phyloP scores from a whole-genome alignment of 257 asterid species.

The Penstemon barbatus region DNA sequence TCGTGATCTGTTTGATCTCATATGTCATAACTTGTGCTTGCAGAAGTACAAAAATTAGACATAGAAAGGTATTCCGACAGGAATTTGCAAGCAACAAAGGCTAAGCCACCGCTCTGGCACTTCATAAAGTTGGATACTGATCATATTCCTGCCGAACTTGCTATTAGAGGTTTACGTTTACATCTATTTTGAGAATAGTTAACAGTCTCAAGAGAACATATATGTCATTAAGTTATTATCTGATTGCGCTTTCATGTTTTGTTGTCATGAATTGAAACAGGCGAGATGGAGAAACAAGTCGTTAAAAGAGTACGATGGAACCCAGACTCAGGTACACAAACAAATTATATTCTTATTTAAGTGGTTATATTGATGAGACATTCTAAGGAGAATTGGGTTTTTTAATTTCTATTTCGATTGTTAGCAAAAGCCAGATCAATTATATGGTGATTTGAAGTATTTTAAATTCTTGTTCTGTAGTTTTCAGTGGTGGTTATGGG shows the following conservation, averaged over 20 bases:
- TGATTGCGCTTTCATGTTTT: background rate
- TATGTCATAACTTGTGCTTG: conserved; percentile 18
- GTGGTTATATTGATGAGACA: too few relatives aligned
- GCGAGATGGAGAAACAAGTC: conserved; percentile 37
- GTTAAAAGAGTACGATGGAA: conserved; percentile 57
- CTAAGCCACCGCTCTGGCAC: conserved; percentile 48
- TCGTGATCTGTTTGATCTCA: conserved; percentile 11
- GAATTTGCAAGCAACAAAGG: conserved; percentile 24
- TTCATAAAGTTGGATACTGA: conserved; percentile 44
- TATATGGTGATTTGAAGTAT: too few relatives aligned
- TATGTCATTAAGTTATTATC: background rate
- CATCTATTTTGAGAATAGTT: conserved; percentile 3
- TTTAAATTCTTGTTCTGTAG: too few relatives aligned
- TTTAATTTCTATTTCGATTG: too few relatives aligned
- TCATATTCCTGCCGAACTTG: conserved; percentile 73
- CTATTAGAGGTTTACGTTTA: conserved; percentile 39
- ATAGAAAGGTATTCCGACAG: conserved; percentile 61
- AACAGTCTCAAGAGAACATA: background rate
- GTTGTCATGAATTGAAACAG: conserved; percentile 33
- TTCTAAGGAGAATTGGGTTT: background rate
- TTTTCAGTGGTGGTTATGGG: too few relatives aligned
- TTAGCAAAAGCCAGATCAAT: too few relatives aligned
- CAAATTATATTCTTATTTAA: conserved; percentile 2
- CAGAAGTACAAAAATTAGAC: conserved; percentile 48
- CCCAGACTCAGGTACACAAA: conserved; percentile 42